These are phyloP conservation scores for Saccharomyces eubayanus DNA, from an alignment of 805 yeast genomes.

Conservation along the genomic window DNA sequence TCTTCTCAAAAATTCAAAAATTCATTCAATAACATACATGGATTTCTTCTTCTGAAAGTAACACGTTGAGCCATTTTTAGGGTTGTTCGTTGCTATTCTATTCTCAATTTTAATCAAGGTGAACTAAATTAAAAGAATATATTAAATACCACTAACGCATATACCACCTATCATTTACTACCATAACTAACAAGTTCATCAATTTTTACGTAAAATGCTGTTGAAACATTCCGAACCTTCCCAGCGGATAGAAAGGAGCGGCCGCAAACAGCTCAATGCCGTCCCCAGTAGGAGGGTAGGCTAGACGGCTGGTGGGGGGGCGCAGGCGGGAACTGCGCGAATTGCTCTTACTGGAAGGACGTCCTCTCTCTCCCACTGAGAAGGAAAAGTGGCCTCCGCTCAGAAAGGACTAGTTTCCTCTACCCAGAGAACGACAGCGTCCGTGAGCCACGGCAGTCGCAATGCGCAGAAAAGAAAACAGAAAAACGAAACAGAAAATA, in stretches of 20 bases:
- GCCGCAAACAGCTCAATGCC: not conserved
- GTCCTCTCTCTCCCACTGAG: not conserved
- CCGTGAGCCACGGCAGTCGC: no score
- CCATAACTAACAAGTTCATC: not conserved
- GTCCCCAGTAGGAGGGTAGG: not conserved
- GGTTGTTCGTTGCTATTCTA: slow-evolving; percentile 8
- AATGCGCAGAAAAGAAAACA: no score
- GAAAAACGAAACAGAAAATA: not conserved
- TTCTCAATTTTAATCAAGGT: not conserved
- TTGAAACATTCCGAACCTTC: not conserved
- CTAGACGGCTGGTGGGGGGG: not conserved
- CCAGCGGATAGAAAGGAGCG: not conserved
- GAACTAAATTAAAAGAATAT: not conserved
- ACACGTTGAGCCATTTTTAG: slow-evolving; percentile 96
- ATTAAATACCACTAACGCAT: not conserved
- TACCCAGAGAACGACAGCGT: no score
- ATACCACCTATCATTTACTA: not conserved
- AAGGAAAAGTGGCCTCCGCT: not conserved
- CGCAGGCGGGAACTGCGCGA: not conserved
- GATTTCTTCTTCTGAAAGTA: slow-evolving; percentile 98
- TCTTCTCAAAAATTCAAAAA: not conserved
- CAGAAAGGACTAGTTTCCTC: not conserved
- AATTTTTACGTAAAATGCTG: not conserved
- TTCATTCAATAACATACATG: slow-evolving; percentile 60
- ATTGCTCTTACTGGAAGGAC: not conserved